Percentiles rank a stretch among this genome's conserved stretches.
Conservation (phyloP, 148 eudicot genomes). For the Dianthus caryophyllus region DNA sequence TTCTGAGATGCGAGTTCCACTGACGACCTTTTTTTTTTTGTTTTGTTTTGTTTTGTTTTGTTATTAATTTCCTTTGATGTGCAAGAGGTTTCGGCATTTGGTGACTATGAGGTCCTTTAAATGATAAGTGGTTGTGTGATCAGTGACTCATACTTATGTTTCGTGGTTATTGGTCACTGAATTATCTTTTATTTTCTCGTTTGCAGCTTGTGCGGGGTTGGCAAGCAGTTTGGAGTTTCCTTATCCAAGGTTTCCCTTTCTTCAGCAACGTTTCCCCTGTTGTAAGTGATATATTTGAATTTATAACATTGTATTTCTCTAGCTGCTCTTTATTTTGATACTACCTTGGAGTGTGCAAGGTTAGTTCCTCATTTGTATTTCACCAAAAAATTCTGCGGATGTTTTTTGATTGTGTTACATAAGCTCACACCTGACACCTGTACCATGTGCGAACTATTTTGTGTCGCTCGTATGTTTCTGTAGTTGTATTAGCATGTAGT, state of each 20-base stretch:
- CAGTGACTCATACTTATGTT: not conserved
- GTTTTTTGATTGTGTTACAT: not conserved
- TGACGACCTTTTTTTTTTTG: not conserved
- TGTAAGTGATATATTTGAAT: constrained; percentile 48
- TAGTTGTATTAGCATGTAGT: not conserved
- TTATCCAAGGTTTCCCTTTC: constrained; percentile 63
- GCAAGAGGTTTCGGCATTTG: not conserved
- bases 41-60: not conserved
- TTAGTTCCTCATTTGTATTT: not conserved
- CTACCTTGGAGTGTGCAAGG: not conserved
- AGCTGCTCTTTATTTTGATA: constrained; percentile 3
- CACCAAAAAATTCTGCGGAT: not conserved
- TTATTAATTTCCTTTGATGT: not conserved
- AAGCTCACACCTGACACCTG: not conserved
- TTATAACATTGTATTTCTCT: not conserved
- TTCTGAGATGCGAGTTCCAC: not conserved
- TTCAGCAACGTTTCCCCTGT: constrained; percentile 54
- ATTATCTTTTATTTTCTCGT: constrained; percentile 9
- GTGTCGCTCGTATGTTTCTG: not conserved
- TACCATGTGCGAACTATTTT: not conserved
- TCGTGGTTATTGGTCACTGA: constrained; percentile 11
- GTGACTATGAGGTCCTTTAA: not conserved
- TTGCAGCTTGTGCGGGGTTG: constrained; percentile 64
- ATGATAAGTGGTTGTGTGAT: not conserved
- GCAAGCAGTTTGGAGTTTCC: constrained; percentile 77